Evolutionary conservation across 169 alveolate species (phyloP).

Genomic region (Plasmodium gonderi): DNA sequence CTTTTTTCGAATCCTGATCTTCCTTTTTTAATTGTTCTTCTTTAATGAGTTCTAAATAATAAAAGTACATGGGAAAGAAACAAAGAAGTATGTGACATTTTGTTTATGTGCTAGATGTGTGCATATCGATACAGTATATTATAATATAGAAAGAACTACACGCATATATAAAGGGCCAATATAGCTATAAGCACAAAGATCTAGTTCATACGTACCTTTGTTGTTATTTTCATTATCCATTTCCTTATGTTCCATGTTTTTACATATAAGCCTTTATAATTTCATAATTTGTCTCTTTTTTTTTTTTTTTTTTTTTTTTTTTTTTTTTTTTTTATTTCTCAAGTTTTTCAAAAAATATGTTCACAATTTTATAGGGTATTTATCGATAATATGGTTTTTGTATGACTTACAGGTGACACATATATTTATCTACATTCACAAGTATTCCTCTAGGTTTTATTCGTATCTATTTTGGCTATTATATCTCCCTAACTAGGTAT

Average conservation of each 20-base stretch:
- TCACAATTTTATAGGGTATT: not conserved
- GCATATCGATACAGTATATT: too few species aligned
- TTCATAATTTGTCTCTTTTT: constrained; percentile 55
- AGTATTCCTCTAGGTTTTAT: too few species aligned
- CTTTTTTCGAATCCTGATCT: constrained; percentile 21
- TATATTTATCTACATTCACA: too few species aligned
- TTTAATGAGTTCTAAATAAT: constrained; percentile 9
- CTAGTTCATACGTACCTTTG: constrained; percentile 22
- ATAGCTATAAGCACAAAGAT: not conserved
- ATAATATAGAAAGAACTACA: not conserved
- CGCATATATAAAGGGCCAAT: not conserved
- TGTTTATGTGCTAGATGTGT: not conserved
- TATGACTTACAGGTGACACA: not conserved
- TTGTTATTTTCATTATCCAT: constrained; percentile 32
- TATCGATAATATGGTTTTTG: not conserved
- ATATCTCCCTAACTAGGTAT: too few species aligned
- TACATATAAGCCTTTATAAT: constrained; percentile 24
- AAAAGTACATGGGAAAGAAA: not conserved
- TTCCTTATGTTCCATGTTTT: constrained; percentile 73
- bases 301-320: not conserved
- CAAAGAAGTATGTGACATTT: not conserved
- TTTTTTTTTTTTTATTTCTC: not conserved
- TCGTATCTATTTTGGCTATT: too few species aligned
- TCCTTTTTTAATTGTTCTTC: constrained; percentile 39
- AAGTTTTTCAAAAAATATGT: not conserved